Conservation (phyloP, 129 eudicot genomes). For the Solidago caesia region DNA sequence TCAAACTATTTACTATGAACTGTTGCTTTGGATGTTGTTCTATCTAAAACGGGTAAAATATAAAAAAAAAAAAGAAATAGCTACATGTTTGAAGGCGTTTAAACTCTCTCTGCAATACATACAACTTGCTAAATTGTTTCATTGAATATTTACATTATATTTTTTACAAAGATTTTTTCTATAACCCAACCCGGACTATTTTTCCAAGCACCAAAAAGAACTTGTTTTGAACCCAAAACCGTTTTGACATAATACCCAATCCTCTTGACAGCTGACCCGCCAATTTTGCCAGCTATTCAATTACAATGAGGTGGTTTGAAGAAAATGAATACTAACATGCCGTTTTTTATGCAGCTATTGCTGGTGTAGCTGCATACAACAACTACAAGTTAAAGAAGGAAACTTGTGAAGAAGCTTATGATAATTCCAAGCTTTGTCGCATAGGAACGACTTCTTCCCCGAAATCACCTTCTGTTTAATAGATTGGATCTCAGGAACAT, state of each 20-base stretch:
- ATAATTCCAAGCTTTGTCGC: constrained; percentile 25
- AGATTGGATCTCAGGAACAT: constrained; percentile 7
- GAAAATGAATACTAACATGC: background rate
- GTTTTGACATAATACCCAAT: background rate
- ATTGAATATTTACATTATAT: background rate
- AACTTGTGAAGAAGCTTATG: constrained; percentile 48
- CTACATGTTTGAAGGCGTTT: background rate
- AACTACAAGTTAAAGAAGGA: constrained; percentile 76
- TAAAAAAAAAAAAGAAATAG: background rate
- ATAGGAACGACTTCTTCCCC: constrained; percentile 42
- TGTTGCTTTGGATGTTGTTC: background rate
- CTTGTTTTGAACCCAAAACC: no score
- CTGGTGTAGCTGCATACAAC: constrained; percentile 82
- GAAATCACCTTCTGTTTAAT: constrained; percentile 22
- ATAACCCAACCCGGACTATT: no score
- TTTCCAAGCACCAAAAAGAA: no score
- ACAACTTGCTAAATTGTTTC: background rate
- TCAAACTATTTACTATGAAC: background rate
- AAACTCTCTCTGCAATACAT: background rate
- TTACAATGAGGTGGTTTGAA: background rate
- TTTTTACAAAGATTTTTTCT: no score
- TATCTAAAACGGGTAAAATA: background rate
- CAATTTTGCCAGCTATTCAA: background rate
- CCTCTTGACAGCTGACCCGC: background rate
- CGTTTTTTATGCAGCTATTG: constrained; percentile 60